Evolutionary conservation across 2,329 filamentous ascomycete species (phyloP).

Genomic region (Cladophialophora chaetospira): DNA sequence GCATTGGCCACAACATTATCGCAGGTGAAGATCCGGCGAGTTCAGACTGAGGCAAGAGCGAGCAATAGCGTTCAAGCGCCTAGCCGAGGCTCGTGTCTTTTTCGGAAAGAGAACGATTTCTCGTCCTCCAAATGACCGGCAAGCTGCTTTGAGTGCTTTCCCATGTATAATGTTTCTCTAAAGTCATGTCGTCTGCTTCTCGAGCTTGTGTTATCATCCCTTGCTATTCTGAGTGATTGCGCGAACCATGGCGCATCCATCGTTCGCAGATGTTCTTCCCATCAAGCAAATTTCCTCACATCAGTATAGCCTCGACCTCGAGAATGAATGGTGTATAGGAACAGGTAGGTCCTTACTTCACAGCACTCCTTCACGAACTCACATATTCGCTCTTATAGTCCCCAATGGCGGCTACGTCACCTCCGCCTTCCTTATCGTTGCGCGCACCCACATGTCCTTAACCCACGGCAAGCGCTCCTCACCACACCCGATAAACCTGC

Average conservation of each 20-base stretch:
- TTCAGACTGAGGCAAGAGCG: neutral
- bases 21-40: neutral
- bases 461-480: conserved; percentile 52
- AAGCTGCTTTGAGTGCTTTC: neutral
- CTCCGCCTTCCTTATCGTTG: conserved; percentile 62
- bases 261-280: conserved; percentile 32
- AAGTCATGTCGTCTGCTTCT: neutral
- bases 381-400: conserved; percentile 49
- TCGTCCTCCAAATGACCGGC: neutral
- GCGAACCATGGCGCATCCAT: conserved; percentile 17
- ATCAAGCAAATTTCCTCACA: conserved; percentile 48
- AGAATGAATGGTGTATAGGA: conserved; percentile 66
- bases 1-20: neutral
- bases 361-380: conserved; percentile 8
- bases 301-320: conserved; percentile 59
- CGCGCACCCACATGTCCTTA: conserved; percentile 58
- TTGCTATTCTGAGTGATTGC: neutral
- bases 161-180: neutral
- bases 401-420: conserved; percentile 73
- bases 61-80: neutral
- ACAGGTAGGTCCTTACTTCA: conserved; percentile 49
- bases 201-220: neutral
- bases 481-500: conserved; percentile 65
- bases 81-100: conserved; percentile 9
- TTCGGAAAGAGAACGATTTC: neutral